A percentile compares a stretch with the other conserved stretches of the same genome.
Evolutionary conservation across 169 alveolate species (phyloP).

Genomic region (Pseudocohnilembus persalinus): DNA sequence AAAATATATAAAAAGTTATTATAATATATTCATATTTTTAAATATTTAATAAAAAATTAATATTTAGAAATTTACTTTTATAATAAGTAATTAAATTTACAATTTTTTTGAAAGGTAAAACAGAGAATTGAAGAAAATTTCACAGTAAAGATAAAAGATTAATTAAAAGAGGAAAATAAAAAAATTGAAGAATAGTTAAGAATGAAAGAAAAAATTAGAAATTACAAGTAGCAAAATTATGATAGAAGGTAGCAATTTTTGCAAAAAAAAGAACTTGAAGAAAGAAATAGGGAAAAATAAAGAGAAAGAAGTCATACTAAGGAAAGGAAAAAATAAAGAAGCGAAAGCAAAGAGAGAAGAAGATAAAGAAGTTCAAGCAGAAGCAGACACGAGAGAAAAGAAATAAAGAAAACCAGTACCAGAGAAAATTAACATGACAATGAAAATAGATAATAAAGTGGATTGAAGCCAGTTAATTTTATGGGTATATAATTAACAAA

Average conservation of each 20-base stretch:
- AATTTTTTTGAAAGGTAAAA: not conserved
- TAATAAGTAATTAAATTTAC: too few relatives aligned
- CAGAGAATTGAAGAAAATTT: not conserved
- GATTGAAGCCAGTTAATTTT: too few relatives aligned
- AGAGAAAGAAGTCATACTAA: not conserved
- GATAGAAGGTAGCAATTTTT: not conserved
- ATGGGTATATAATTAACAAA: too few relatives aligned
- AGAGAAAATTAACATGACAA: too few relatives aligned
- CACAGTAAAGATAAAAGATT: not conserved
- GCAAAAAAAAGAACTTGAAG: not conserved
- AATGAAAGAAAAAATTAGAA: not conserved
- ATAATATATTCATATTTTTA: too few relatives aligned
- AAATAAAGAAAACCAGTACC: too few relatives aligned
- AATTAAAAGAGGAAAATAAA: not conserved
- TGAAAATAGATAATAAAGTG: too few relatives aligned
- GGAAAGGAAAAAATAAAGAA: not conserved
- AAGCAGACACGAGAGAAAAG: too few relatives aligned
- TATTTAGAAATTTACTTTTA: too few relatives aligned
- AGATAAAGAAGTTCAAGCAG: not conserved
- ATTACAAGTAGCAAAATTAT: too few relatives aligned
- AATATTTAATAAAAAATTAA: too few relatives aligned
- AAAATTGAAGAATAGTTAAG: not conserved
- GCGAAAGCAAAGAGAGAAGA: not conserved
- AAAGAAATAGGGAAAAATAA: not conserved
- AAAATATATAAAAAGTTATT: too few relatives aligned